phyloP scores from a whole-genome alignment of 2,329 filamentous ascomycete species.

The Fusarium sp. region DNA sequence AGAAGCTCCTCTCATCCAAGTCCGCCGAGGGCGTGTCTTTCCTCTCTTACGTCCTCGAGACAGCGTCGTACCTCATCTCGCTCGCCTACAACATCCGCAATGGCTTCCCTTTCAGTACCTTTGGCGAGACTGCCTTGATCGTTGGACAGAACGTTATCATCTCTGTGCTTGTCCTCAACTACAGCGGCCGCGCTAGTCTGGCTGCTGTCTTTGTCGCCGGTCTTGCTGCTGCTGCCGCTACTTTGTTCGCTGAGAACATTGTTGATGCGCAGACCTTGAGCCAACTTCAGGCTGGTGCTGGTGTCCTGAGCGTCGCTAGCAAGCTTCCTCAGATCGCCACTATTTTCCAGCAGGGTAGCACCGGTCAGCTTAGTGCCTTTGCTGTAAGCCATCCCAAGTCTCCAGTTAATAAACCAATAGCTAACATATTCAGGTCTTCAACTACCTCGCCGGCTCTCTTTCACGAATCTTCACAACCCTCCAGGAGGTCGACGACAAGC shows the following conservation, averaged over 20 bases:
- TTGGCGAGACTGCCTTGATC: conserved; percentile 93
- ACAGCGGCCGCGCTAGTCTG: conserved; percentile 73
- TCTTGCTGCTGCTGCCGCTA: conserved; percentile 75
- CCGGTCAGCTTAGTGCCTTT: conserved; percentile 95
- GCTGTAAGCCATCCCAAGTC: conserved; percentile 71
- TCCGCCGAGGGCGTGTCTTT: conserved; percentile 89
- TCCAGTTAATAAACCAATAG: rapidly evolving
- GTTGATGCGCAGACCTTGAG: conserved; percentile 75
- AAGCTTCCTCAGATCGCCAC: conserved; percentile 94
- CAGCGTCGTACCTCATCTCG: conserved; percentile 84
- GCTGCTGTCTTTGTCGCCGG: conserved; percentile 84
- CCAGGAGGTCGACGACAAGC: conserved; percentile 95
- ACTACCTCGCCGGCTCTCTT: conserved; percentile 93
- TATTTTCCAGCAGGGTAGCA: conserved; percentile 86
- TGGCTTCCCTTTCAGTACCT: conserved; percentile 95
- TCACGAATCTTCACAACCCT: conserved; percentile 97
- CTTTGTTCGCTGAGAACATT: conserved; percentile 75
- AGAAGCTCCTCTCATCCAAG: conserved; percentile 86
- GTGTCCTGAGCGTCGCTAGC: conserved; percentile 83
- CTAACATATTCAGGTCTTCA: conserved; percentile 79
- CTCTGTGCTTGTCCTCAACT: conserved; percentile 85
- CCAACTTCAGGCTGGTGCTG: conserved; percentile 86
- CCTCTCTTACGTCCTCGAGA: conserved; percentile 93
- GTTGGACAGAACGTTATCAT: conserved; percentile 93
- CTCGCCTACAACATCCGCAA: conserved; percentile 93